Evolutionary conservation across 1,139 yeast species (phyloP).

Genomic region (Magnusiomyces magnusii): DNA sequence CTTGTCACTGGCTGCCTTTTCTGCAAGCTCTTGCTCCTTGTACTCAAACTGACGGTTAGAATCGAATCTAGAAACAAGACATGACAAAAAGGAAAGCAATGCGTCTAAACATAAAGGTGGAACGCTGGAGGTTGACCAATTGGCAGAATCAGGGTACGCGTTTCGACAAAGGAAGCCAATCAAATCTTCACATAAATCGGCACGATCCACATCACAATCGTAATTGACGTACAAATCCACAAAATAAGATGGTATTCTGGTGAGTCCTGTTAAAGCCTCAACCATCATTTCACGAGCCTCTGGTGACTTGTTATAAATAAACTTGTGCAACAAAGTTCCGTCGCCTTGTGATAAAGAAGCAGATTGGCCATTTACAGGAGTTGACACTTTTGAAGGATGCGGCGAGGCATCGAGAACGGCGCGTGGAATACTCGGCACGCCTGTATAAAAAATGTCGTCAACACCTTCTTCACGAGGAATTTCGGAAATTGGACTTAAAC

Average conservation of each 20-base stretch:
- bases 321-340: not conserved
- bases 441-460: constrained; percentile 36
- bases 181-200: constrained; percentile 66
- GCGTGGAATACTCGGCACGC: constrained; percentile 35
- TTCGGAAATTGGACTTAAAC: constrained; percentile 34
- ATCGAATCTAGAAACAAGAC: constrained; percentile 52
- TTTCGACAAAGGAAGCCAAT: constrained; percentile 66
- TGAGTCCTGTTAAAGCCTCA: constrained; percentile 72
- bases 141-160: constrained; percentile 74
- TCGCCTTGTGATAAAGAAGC: constrained; percentile 7
- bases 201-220: constrained; percentile 86
- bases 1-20: constrained; percentile 36
- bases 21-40: constrained; percentile 19
- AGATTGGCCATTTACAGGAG: constrained; percentile 19
- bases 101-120: constrained; percentile 96
- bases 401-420: constrained; percentile 29
- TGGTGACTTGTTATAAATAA: constrained; percentile 28
- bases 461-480: constrained; percentile 36
- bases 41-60: not conserved
- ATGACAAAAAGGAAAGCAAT: constrained; percentile 58
- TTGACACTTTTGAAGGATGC: constrained; percentile 16
- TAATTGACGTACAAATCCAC: constrained; percentile 70
- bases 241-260: constrained; percentile 72
- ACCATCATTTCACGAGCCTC: constrained; percentile 70
- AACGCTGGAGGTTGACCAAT: constrained; percentile 69